A percentile compares a stretch with the other conserved stretches of the same genome.
Evolutionary conservation across 192 early-diverging fungal species (phyloP).

Genomic region (Coemansia brasiliensis): DNA sequence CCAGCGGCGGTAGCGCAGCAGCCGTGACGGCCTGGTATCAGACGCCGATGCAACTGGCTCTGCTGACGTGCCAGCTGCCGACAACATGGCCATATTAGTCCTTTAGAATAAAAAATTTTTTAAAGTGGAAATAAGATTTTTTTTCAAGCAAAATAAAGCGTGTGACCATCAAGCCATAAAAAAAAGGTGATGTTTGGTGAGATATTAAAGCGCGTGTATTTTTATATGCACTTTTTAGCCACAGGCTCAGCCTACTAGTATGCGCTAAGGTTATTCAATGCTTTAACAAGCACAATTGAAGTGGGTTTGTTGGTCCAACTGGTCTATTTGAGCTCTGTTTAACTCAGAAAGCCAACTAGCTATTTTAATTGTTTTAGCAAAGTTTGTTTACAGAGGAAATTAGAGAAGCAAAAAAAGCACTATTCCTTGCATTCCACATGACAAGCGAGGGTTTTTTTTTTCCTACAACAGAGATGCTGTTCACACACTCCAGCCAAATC

Average conservation of each 20-base stretch:
- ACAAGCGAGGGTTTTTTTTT: no score
- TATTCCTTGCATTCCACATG: slow-evolving; percentile 3
- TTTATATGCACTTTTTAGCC: no score
- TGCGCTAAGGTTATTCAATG: no score
- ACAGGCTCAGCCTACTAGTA: no score
- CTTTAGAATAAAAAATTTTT: neutral
- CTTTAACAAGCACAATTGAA: neutral
- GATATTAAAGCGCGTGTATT: neutral
- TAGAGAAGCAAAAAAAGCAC: neutral
- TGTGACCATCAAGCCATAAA: neutral
- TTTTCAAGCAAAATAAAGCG: neutral
- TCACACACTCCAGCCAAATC: neutral
- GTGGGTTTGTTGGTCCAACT: neutral
- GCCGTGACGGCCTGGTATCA: slow-evolving; percentile 7
- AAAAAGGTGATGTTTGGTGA: neutral
- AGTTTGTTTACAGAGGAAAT: slow-evolving; percentile 2
- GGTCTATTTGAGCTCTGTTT: neutral
- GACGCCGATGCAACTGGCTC: slow-evolving; percentile 6
- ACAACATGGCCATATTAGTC: slow-evolving; percentile 15
- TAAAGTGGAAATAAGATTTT: neutral
- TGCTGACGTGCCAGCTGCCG: slow-evolving; percentile 5
- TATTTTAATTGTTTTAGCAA: neutral
- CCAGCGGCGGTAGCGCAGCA: slow-evolving; percentile 30
- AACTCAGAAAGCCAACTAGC: neutral
- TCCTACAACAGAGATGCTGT: neutral